Percentiles rank a stretch among this genome's conserved stretches.
These are phyloP conservation scores for Populus alba DNA, from an alignment of 345 rosid species.

Conservation along the genomic window DNA sequence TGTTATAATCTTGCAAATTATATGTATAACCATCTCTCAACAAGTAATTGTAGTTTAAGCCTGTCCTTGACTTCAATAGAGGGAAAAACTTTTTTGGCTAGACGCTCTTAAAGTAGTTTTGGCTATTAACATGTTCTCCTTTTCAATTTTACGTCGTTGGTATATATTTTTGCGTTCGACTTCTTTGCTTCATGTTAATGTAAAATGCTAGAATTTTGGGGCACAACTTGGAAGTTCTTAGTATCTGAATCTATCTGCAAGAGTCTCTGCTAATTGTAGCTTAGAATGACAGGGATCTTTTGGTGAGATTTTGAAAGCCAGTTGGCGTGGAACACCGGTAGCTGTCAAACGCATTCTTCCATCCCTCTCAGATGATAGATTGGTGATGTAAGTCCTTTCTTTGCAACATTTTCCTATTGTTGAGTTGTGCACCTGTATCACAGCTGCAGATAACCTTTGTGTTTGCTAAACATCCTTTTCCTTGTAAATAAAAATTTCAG, in stretches of 20 bases:
- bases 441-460: not conserved
- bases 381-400: conserved; percentile 72
- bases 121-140: not conserved
- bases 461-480: not conserved
- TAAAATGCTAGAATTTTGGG: not conserved
- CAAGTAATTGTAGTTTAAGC: not conserved
- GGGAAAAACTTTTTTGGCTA: not conserved
- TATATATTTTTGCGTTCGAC: not conserved
- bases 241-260: conserved; percentile 1
- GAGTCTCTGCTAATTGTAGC: conserved; percentile 24
- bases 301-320: conserved; percentile 93
- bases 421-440: not conserved
- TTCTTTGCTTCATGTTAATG: not conserved
- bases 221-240: not conserved
- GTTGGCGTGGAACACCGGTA: conserved; percentile 98
- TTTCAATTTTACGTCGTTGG: not conserved
- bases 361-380: conserved; percentile 94
- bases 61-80: not conserved
- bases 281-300: conserved; percentile 72
- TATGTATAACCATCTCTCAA: not conserved
- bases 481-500: not conserved
- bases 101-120: not conserved
- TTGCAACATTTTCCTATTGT: not conserved
- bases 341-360: conserved; percentile 98
- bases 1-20: not conserved